Evolutionary conservation across 495 filamentous ascomycete species (phyloP).

Genomic region (Articulospora tetracladia): DNA sequence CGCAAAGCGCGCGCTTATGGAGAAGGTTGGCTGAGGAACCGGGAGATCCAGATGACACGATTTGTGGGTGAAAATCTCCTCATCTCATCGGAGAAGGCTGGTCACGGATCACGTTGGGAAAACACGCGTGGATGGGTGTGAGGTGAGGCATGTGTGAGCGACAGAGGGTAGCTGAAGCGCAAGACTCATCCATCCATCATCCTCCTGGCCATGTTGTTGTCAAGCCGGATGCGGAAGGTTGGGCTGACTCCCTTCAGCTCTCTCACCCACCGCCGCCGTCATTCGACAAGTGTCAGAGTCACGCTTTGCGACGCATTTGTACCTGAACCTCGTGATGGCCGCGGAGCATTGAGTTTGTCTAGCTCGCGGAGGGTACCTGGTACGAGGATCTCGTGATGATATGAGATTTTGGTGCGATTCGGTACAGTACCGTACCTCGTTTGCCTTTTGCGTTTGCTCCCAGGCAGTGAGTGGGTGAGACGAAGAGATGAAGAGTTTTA

Average conservation of each 20-base stretch:
- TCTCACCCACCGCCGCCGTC: neutral
- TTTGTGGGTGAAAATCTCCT: neutral
- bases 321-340: neutral
- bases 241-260: neutral
- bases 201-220: neutral
- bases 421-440: no score
- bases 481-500: no score
- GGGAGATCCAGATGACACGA: neutral
- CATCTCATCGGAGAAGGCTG: neutral
- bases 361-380: neutral
- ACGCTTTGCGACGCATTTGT: neutral
- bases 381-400: neutral
- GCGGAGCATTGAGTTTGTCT: neutral
- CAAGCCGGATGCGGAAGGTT: neutral
- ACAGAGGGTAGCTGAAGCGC: neutral
- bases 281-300: neutral
- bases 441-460: no score
- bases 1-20: neutral
- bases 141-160: neutral
- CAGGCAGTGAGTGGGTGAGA: no score
- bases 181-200: neutral
- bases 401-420: neutral
- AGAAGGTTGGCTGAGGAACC: neutral
- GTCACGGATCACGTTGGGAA: neutral
- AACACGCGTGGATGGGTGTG: neutral